Evolutionary conservation across 352 stramenopile genomes (phyloP).

Genomic region (Blastocystis sp.): DNA sequence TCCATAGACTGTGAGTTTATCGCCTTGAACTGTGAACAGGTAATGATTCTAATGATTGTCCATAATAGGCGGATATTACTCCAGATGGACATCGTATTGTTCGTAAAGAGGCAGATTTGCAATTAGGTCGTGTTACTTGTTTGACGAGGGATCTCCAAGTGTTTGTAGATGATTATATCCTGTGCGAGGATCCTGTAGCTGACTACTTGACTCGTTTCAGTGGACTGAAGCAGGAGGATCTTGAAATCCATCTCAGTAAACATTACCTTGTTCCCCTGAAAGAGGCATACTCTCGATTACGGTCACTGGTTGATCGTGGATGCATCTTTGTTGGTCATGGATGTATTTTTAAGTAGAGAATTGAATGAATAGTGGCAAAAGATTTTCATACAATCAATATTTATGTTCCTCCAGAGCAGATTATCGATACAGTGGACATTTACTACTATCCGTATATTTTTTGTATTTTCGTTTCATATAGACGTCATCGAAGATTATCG

Average conservation of each 20-base stretch:
- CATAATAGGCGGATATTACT: constrained; percentile 40
- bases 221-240: constrained; percentile 78
- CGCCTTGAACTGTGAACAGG: constrained; percentile 71
- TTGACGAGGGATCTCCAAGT: constrained; percentile 77
- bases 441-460: constrained; percentile 75
- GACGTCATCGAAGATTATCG: constrained; percentile 79
- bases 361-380: constrained; percentile 79
- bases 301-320: constrained; percentile 78
- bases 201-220: constrained; percentile 86
- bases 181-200: constrained; percentile 80
- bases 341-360: neutral
- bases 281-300: constrained; percentile 81
- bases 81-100: constrained; percentile 77
- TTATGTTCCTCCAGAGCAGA: constrained; percentile 79
- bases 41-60: neutral
- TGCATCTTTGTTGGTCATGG: constrained; percentile 73
- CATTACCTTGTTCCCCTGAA: constrained; percentile 80
- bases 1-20: constrained; percentile 82
- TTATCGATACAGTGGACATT: constrained; percentile 85
- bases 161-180: constrained; percentile 83
- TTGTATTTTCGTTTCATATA: neutral
- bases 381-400: constrained; percentile 85
- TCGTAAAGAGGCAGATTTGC: constrained; percentile 77
- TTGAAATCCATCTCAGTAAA: constrained; percentile 76
- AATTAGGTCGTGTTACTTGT: constrained; percentile 79